These are phyloP conservation scores for Hura crepitans DNA, from an alignment of 441 rosid species.

Conservation along the genomic window DNA sequence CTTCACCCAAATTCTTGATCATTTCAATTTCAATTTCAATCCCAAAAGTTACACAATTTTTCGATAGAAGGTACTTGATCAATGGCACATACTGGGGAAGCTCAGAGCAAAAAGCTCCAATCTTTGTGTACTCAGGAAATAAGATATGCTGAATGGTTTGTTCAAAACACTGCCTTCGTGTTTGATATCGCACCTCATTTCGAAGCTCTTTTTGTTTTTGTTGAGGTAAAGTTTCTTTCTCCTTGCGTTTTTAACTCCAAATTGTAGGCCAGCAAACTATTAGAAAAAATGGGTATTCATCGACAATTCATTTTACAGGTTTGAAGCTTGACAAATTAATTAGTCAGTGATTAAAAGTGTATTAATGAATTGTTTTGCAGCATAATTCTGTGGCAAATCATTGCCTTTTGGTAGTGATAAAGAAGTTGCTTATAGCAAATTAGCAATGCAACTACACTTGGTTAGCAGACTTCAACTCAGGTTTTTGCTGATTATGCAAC, in stretches of 20 bases:
- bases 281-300: not conserved
- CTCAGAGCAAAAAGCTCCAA: constrained; percentile 37
- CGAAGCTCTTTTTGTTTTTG: constrained; percentile 57
- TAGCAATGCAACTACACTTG: constrained; percentile 49
- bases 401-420: constrained; percentile 54
- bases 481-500: constrained; percentile 61
- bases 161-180: constrained; percentile 61
- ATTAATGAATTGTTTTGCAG: constrained; percentile 28
- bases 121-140: constrained; percentile 59
- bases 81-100: constrained; percentile 55
- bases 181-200: constrained; percentile 47
- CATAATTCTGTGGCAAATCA: constrained; percentile 58
- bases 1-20: constrained; percentile 60
- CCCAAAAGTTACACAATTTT: constrained; percentile 51
- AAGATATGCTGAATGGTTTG: constrained; percentile 62
- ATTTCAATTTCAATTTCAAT: constrained; percentile 55
- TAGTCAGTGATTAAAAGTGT: not conserved
- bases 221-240: constrained; percentile 38
- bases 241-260: not conserved
- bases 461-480: constrained; percentile 50
- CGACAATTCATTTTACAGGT: not conserved
- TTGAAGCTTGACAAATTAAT: too few species aligned
- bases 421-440: constrained; percentile 41
- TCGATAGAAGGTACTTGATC: constrained; percentile 50
- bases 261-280: not conserved